Evolutionary conservation across 2,329 filamentous ascomycete species (phyloP).

Genomic region (Didymella pinodella): DNA sequence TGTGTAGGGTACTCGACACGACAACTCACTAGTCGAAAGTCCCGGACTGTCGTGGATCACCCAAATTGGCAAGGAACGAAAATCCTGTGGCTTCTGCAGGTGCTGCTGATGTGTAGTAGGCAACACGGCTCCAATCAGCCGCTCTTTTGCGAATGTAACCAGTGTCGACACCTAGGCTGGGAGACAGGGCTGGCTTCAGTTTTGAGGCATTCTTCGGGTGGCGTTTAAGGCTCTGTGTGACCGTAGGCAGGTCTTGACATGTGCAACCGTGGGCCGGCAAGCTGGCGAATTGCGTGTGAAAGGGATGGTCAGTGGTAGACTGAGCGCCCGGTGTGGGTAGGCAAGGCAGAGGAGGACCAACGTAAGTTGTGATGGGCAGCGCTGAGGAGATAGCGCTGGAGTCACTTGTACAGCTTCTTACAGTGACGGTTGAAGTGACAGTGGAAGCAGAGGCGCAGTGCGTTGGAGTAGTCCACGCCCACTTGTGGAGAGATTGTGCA

Average conservation of each 20-base stretch:
- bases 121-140: slow-evolving; percentile 54
- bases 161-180: neutral
- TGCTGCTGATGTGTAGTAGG: slow-evolving; percentile 57
- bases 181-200: neutral
- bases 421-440: slow-evolving; percentile 24
- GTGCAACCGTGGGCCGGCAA: neutral
- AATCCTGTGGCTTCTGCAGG: slow-evolving; percentile 59
- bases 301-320: neutral
- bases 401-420: slow-evolving; percentile 18
- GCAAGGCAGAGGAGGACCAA: slow-evolving; percentile 21
- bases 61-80: slow-evolving; percentile 66
- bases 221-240: slow-evolving; percentile 2
- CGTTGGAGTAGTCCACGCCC: slow-evolving; percentile 15
- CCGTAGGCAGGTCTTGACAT: slow-evolving; percentile 1
- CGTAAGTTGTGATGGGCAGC: slow-evolving; percentile 13
- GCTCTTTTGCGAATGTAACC: slow-evolving; percentile 14
- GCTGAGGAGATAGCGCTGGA: neutral
- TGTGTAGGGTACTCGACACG: neutral
- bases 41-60: slow-evolving; percentile 62
- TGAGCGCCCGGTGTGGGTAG: slow-evolving; percentile 6
- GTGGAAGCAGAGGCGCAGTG: slow-evolving; percentile 17
- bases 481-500: slow-evolving; percentile 1
- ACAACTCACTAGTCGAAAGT: slow-evolving; percentile 58
- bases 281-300: neutral
- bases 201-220: neutral